phyloP scores from a whole-genome alignment of 2,329 filamentous ascomycete genomes.

The Aureobasidium namibiae region DNA sequence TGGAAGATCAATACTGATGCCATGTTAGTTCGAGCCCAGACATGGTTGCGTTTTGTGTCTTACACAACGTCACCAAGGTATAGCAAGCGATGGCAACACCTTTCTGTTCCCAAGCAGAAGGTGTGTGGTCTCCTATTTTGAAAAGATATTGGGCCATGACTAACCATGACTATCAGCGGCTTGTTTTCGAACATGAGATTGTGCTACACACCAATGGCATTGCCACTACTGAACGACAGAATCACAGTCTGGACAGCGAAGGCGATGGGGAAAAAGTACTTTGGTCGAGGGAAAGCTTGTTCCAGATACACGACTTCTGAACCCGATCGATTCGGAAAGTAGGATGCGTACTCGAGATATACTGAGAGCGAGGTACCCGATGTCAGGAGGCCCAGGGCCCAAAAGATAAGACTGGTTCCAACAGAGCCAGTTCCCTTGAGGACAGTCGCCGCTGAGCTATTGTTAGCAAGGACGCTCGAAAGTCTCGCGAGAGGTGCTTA shows the following conservation, averaged over 20 bases:
- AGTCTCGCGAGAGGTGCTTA: conserved; percentile 28
- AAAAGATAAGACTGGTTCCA: conserved; percentile 55
- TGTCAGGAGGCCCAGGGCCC: not conserved
- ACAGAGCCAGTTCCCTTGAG: conserved; percentile 53
- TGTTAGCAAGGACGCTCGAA: not conserved
- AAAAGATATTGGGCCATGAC: conserved; percentile 58
- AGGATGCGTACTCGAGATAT: conserved; percentile 57
- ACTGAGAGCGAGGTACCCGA: conserved; percentile 47
- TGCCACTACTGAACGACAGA: conserved; percentile 58
- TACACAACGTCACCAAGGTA: conserved; percentile 49
- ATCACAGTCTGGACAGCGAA: conserved; percentile 58
- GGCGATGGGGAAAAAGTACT: conserved; percentile 54
- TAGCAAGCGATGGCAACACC: conserved; percentile 59
- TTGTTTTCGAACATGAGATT: not conserved
- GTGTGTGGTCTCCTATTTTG: conserved; percentile 42
- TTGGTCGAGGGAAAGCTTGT: conserved; percentile 57
- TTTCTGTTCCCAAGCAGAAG: conserved; percentile 56
- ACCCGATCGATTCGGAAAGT: conserved; percentile 59
- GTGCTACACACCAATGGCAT: conserved; percentile 44
- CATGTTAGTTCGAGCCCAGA: not conserved
- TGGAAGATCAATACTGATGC: conserved; percentile 39
- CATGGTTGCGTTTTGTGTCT: conserved; percentile 19
- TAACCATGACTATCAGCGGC: conserved; percentile 15
- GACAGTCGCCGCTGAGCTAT: conserved; percentile 45
- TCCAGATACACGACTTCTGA: conserved; percentile 61